Base-by-base conservation (phyloP, 805 yeast genomes). In the Teunomyces funiuensis region DNA sequence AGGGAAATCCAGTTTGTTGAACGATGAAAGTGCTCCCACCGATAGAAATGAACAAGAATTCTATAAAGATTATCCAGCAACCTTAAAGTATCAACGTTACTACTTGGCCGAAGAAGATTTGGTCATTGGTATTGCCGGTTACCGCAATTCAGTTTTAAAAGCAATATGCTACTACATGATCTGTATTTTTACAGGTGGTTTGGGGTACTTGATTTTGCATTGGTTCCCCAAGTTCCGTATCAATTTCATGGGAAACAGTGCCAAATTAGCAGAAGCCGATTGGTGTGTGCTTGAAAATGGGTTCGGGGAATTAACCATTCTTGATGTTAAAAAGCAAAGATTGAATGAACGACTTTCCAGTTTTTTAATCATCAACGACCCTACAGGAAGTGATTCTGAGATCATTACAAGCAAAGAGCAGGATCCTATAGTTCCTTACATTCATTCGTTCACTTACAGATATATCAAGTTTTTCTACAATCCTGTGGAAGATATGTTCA, bases 201-300 rank as follows among this genome's bases (percentile, higher is more conserved):
- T 88, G 2, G 80, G 82, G 1, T 91, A 82, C 52, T 64, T 93
- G 31, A 43, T 85, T 1, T 62, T 88, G 46, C 71, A 96, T 50
- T 93, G 99, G 99, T 58, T 88, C 34, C 98, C 98, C 0, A 71
- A 81, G 34, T 80, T 80, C 58, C 72, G 86, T 47, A 78, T 93
- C 39, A 72, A 72, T 41, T 63, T 87, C 47, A 73, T 77, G 70
- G 97, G 96, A 5, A 63, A 65, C 14, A 69, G 72, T 20, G 72
- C 77, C 3, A 84, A 95, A 0, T 67, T 93, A 46, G 97, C 88
- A 1, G 75, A 76, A 46, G 84, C 97, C 23, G 95, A 89, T 54
- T 88, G 97, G 93, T 85, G 90, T 11, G 95, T 89, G 13, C 74
- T 93, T 17, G 99, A 93, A 64, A 95, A 88, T 51, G 97, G 90